Conservation (phyloP, 2,329 filamentous ascomycete species). For the Trichoderma koningii region DNA sequence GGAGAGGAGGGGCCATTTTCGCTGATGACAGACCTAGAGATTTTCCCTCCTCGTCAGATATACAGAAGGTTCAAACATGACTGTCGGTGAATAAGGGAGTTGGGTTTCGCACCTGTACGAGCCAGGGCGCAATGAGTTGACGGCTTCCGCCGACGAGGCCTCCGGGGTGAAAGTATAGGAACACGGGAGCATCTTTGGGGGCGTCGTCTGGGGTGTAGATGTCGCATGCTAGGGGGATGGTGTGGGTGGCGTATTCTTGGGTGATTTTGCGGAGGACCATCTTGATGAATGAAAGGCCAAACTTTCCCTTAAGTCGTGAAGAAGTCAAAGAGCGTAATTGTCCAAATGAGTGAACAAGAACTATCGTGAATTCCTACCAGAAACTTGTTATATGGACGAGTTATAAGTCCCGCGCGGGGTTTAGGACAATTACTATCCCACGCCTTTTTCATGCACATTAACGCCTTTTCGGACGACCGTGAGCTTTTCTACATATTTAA, state of each 20-base stretch:
- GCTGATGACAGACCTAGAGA: conserved; percentile 35
- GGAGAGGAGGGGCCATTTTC: conserved; percentile 41
- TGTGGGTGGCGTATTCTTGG: conserved; percentile 37
- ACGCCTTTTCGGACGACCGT: conserved; percentile 2
- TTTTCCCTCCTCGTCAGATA: not conserved
- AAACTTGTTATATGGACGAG: not conserved
- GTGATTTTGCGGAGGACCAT: conserved; percentile 37
- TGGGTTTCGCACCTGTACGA: conserved; percentile 36
- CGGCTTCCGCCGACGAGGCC: conserved; percentile 40
- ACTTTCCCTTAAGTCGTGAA: too few species aligned
- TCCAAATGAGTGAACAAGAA: not conserved
- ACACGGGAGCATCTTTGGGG: conserved; percentile 34
- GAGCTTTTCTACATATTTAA: not conserved
- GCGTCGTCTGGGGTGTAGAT: conserved; percentile 37
- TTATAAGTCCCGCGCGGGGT: not conserved
- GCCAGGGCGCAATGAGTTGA: conserved; percentile 41
- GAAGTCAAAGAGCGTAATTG: not conserved
- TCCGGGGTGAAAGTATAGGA: conserved; percentile 44
- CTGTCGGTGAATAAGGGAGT: too few species aligned
- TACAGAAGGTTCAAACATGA: too few species aligned
- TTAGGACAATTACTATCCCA: not conserved
- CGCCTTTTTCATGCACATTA: not conserved
- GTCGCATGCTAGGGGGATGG: conserved; percentile 41
- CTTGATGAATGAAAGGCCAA: not conserved
- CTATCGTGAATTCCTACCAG: conserved; percentile 5